Percentiles rank a stretch among this genome's conserved stretches.
Conservation (phyloP, 805 yeast species). For the Geotrichum ghanense region DNA sequence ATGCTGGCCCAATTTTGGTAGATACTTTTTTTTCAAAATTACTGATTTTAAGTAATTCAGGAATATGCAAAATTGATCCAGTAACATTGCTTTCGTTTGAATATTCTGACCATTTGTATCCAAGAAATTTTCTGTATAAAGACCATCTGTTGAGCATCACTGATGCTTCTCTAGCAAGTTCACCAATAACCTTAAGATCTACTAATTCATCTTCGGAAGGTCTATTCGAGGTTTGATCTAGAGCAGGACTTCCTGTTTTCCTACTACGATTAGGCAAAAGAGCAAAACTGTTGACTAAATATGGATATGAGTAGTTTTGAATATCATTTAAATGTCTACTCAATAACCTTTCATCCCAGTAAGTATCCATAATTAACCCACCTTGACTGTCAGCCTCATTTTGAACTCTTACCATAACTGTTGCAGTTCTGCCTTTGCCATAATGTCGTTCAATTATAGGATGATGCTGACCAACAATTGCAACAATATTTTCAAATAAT, state of each 20-base stretch:
- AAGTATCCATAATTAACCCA: constrained; percentile 77
- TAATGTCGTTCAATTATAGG: constrained; percentile 66
- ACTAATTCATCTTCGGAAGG: constrained; percentile 11
- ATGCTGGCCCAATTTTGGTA: constrained; percentile 43
- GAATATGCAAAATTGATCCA: constrained; percentile 23
- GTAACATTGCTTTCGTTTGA: not conserved
- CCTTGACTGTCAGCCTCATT: constrained; percentile 88
- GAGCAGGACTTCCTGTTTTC: constrained; percentile 19
- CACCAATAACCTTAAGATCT: constrained; percentile 52
- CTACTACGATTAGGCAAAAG: constrained; percentile 10
- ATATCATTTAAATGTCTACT: constrained; percentile 46
- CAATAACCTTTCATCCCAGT: constrained; percentile 59
- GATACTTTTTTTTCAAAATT: constrained; percentile 46
- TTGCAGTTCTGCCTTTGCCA: constrained; percentile 45
- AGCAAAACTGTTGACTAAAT: constrained; percentile 27
- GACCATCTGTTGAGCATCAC: constrained; percentile 76
- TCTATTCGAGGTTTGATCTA: constrained; percentile 8
- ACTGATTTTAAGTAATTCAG: constrained; percentile 42
- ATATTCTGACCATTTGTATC: constrained; percentile 52
- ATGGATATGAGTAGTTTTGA: constrained; percentile 42
- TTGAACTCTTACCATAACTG: constrained; percentile 65
- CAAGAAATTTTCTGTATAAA: constrained; percentile 47
- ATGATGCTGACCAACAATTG: constrained; percentile 77
- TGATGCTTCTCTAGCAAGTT: constrained; percentile 56
- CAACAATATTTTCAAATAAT: constrained; percentile 73